phyloP scores from a whole-genome alignment of 2,329 filamentous ascomycete species.

The Aspergillus fumigatus region DNA sequence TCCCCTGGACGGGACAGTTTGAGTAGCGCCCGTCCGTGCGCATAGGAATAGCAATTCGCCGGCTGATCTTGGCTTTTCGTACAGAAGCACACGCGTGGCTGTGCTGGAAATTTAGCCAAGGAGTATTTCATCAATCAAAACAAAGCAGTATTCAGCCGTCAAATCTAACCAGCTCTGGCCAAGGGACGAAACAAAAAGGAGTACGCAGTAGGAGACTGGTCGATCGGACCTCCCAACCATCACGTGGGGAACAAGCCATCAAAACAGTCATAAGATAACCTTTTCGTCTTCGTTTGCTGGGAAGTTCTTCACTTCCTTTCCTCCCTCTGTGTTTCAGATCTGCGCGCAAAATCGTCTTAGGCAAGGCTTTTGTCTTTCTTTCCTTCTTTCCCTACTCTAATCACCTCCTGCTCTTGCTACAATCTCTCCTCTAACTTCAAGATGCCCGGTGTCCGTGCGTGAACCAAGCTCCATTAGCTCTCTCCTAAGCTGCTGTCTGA shows the following conservation, averaged over 20 bases:
- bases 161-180: neutral
- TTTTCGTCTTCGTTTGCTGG: neutral
- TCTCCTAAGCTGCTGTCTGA: neutral
- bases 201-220: neutral
- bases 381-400: neutral
- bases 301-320: neutral
- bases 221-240: neutral
- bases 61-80: neutral
- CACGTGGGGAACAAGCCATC: neutral
- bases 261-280: neutral
- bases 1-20: neutral
- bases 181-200: neutral
- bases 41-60: neutral
- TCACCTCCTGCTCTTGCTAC: neutral
- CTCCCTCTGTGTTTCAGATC: neutral
- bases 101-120: neutral
- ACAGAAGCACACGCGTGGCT: neutral
- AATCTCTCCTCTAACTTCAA: neutral
- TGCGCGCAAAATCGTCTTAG: neutral
- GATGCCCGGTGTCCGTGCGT: conserved; percentile 35
- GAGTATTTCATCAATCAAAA: neutral
- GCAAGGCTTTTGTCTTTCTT: neutral
- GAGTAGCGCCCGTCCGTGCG: neutral
- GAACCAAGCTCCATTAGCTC: neutral
- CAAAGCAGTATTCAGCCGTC: neutral